phyloP scores from a whole-genome alignment of 192 early-diverging fungal species.

The Jimgerdemannia lactiflua region DNA sequence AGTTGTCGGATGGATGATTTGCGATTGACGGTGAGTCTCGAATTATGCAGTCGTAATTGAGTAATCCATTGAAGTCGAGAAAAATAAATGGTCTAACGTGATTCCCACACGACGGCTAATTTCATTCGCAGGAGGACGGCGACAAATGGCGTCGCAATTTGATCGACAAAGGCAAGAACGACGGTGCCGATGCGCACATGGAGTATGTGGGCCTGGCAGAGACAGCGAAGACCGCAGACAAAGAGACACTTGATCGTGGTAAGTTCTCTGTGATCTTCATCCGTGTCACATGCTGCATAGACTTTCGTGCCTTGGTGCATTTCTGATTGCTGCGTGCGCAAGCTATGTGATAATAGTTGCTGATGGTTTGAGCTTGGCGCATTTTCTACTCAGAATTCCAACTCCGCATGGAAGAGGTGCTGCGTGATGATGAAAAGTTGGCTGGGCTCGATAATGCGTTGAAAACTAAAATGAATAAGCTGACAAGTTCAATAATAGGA shows the following conservation, averaged over 20 bases:
- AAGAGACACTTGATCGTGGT: conserved; percentile 18
- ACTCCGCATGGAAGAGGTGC: conserved; percentile 78
- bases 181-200: conserved; percentile 69
- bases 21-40: conserved; percentile 55
- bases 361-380: no score
- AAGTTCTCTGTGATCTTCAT: neutral
- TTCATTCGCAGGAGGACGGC: conserved; percentile 47
- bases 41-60: neutral
- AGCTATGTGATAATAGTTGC: no score
- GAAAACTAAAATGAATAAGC: conserved; percentile 76
- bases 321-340: no score
- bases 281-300: no score
- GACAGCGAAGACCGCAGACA: conserved; percentile 33
- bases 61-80: neutral
- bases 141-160: conserved; percentile 73
- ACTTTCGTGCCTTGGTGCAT: no score
- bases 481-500: conserved; percentile 79
- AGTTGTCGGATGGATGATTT: conserved; percentile 99
- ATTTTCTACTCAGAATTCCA: conserved; percentile 55
- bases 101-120: no score
- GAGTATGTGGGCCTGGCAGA: conserved; percentile 72
- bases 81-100: neutral
- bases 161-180: conserved; percentile 52
- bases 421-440: conserved; percentile 82
- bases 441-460: conserved; percentile 87